Base-by-base conservation (phyloP, 208 protist species). In the Sergeia podlipaevii region DNA sequence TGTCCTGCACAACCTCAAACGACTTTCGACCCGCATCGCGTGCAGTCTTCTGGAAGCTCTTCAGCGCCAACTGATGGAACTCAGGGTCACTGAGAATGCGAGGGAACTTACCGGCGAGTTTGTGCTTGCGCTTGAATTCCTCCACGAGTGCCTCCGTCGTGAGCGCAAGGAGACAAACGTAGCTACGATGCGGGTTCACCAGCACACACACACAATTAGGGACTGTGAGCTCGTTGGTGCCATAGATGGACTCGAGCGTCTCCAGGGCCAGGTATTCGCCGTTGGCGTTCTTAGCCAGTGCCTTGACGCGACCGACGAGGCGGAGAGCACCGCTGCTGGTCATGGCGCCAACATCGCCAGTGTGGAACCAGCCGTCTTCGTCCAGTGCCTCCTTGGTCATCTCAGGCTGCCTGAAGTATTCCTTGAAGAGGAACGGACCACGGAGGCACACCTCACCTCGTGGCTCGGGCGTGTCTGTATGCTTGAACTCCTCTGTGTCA, bases 181-280 rank as follows among this genome's bases (percentile, higher is more conserved):
- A 93, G 46, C 63, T 70, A 28, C 89, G 70, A 67, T 77, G 66
- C 23, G 85, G 78, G 69, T 93, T 64, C 20, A 93, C 85, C 1
- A 93, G 54, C 7, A 93, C 72, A 42, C 85, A 93, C 8, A 84
- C 65, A 24, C 79, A 70, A 56, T 86, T 86, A 10, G 75, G 78
- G 2, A 73, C 34, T 42, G 51, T 36, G 8, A 93, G 24, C 27
- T 74, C 65, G 39, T 83, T 80, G 21, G 69, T 72, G 43, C 62
- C 74, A 59, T 93, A 93, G 37, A 82, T 75, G 27, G 65, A 59
- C 53, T 93, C 85, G 0, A 97, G 65, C 23, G 50, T 69, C 50
- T 97, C 89, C n/a, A 94, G 45, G 13, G 90, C 85, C 29, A 97
- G 57, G 58, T 96, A 97, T 61, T 97, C 93, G n/a, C 93, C 93